Evolutionary conservation across 192 early-diverging fungal genomes (phyloP).

Genomic region (Coemansia sp.): DNA sequence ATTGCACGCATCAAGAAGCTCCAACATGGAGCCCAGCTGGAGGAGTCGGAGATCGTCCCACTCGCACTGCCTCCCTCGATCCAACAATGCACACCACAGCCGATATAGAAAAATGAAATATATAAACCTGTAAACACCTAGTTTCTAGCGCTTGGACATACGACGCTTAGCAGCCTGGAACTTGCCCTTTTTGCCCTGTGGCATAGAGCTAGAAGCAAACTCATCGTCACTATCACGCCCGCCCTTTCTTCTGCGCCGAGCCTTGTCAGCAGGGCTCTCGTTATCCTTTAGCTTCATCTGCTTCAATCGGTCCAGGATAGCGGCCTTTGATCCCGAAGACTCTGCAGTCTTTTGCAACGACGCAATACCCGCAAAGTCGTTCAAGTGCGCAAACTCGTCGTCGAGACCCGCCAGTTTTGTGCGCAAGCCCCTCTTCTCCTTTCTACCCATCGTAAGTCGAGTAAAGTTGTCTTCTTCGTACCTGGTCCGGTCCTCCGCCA

Average conservation of each 20-base stretch:
- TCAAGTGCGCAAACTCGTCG: slow-evolving; percentile 79
- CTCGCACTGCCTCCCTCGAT: background rate
- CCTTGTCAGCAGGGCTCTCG: slow-evolving; percentile 48
- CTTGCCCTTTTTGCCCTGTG: slow-evolving; percentile 23
- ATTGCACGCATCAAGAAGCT: slow-evolving; percentile 76
- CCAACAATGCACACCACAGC: background rate
- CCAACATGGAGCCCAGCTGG: background rate
- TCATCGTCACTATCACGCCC: slow-evolving; percentile 22
- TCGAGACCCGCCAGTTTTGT: slow-evolving; percentile 65
- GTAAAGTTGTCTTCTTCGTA: slow-evolving; percentile 93
- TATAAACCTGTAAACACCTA: background rate
- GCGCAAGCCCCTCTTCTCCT: slow-evolving; percentile 72
- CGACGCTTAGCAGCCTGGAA: slow-evolving; percentile 39
- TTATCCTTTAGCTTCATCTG: slow-evolving; percentile 33
- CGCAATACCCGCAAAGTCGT: slow-evolving; percentile 57
- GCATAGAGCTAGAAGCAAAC: slow-evolving; percentile 13
- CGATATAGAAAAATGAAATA: background rate
- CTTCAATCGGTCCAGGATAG: slow-evolving; percentile 42
- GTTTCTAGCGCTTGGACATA: slow-evolving; percentile 24
- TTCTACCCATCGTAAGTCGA: slow-evolving; percentile 68
- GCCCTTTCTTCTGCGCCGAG: slow-evolving; percentile 34
- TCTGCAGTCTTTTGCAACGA: slow-evolving; percentile 28
- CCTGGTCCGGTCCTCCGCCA: slow-evolving; percentile 63
- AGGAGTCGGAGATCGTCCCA: slow-evolving; percentile 5
- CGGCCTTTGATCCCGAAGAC: slow-evolving; percentile 23